Base-by-base conservation (phyloP, 1,284 basidiomycete genomes). In the Inonotus obliquus region DNA sequence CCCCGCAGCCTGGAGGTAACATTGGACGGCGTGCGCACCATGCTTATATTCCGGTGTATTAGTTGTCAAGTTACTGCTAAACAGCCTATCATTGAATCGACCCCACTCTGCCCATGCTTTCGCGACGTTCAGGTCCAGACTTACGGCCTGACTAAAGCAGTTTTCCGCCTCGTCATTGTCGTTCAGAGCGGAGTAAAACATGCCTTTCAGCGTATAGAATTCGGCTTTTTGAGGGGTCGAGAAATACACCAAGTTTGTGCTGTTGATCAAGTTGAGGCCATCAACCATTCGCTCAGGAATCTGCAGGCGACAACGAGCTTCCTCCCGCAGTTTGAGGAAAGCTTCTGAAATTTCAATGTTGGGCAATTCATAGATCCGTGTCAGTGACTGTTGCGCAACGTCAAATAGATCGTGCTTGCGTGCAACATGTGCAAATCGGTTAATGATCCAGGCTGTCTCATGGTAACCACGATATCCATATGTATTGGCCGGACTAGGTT, bases 41-140 rank as follows among this genome's bases (percentile, higher is more conserved):
- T 87, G 78, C 1, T 81, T 75, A 11, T 25, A 13, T 4, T 52
- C 51, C 17, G 51, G 13, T 68, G 94, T 83, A 51, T 96, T 91
- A 54, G 68, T 77, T 21, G 91, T 87, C 38, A 81, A 78, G 4
- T 52, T 52, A 59, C 95, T 92, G 71, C 93, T 91, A 83, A 97
- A 98, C 79, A 95, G 85, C 57, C 87, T 85, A 74, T 99, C 97
- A 70, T 92, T 96, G 76, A 86, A 98, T 67, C 90, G 85, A 54
- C 96, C 97, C 97, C 96, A 99, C 71, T 98, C 95, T 6, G 94
- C 94, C 98, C 97, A 99, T 2, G 95, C 94, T 76, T 98, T 99
- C 0, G 96, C 88, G 71, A 98, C 88, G 63, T 81, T 83, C 84
- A 98, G 91, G 72, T 99, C 98, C 75, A 98, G 87, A 73, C 98